Evolutionary conservation across 2,329 filamentous ascomycete species (phyloP).

Genomic region (Celoporthe dispersa): DNA sequence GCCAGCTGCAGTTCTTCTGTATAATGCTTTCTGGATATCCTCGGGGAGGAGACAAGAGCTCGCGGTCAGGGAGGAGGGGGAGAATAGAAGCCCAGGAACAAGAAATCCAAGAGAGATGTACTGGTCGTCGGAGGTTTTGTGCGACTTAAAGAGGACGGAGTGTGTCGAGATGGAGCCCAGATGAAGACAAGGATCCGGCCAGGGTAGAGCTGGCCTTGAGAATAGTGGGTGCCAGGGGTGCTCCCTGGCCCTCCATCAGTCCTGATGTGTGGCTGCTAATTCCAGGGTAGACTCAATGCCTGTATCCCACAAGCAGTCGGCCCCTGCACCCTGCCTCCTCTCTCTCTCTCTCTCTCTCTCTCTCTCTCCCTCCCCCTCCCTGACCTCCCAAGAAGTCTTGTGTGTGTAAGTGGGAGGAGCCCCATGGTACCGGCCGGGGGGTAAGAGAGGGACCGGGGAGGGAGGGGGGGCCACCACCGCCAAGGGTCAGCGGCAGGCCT

Average conservation of each 20-base stretch:
- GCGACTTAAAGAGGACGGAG: slow-evolving; percentile 51
- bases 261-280: slow-evolving; percentile 45
- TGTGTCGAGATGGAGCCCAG: slow-evolving; percentile 48
- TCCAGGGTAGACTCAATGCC: slow-evolving; percentile 40
- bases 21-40: slow-evolving; percentile 7
- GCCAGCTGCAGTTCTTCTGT: slow-evolving; percentile 27
- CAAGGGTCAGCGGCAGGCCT: slow-evolving; percentile 20
- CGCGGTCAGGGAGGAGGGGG: slow-evolving; percentile 37
- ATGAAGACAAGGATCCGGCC: slow-evolving; percentile 44
- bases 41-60: slow-evolving; percentile 20
- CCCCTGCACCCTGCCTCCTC: slow-evolving; percentile 21
- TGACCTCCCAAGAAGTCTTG: background rate
- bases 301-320: slow-evolving; percentile 38
- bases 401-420: background rate
- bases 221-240: slow-evolving; percentile 42
- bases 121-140: slow-evolving; percentile 51
- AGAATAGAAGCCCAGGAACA: slow-evolving; percentile 26
- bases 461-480: slow-evolving; percentile 4
- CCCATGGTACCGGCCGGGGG: background rate
- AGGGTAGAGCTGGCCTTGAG: slow-evolving; percentile 41
- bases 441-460: background rate
- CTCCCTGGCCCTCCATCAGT: slow-evolving; percentile 39
- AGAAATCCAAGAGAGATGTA: slow-evolving; percentile 29
- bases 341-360: background rate
- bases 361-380: too few species aligned